phyloP scores from a whole-genome alignment of 2,329 filamentous ascomycete genomes.

The Talaromyces sp. region DNA sequence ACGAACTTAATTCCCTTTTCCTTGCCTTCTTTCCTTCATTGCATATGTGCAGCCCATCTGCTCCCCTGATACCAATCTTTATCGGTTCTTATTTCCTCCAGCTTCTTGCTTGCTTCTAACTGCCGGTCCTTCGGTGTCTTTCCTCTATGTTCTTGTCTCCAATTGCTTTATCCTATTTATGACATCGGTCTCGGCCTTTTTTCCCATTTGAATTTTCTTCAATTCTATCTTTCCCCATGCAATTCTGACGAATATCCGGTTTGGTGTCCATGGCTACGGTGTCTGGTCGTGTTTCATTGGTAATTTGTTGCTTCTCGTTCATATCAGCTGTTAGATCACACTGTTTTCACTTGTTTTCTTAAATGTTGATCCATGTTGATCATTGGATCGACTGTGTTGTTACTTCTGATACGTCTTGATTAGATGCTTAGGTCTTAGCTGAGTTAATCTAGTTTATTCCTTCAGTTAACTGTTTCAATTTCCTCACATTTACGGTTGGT shows the following conservation, averaged over 20 bases:
- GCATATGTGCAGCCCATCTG: neutral
- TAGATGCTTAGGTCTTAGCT: neutral
- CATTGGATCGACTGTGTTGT: neutral
- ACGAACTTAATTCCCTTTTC: neutral
- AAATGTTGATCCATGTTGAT: neutral
- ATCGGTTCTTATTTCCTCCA: neutral
- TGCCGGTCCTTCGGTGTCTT: neutral
- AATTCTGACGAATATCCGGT: neutral
- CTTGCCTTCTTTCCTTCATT: neutral
- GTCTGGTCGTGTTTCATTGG: neutral
- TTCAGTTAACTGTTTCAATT: neutral
- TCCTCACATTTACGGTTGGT: neutral
- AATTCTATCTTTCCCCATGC: neutral
- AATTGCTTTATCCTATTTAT: neutral
- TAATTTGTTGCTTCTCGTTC: neutral
- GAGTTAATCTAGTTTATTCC: neutral
- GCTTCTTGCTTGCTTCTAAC: neutral
- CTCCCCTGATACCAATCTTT: neutral
- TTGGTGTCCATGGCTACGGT: conserved; percentile 1
- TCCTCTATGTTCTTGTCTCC: neutral
- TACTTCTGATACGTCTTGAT: conserved; percentile 1
- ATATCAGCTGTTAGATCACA: conserved; percentile 3
- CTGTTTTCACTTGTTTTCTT: neutral
- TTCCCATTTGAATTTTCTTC: neutral
- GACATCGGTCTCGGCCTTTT: neutral